Evolutionary conservation across 2,329 filamentous ascomycete species (phyloP).

Genomic region (Exophiala sp.): DNA sequence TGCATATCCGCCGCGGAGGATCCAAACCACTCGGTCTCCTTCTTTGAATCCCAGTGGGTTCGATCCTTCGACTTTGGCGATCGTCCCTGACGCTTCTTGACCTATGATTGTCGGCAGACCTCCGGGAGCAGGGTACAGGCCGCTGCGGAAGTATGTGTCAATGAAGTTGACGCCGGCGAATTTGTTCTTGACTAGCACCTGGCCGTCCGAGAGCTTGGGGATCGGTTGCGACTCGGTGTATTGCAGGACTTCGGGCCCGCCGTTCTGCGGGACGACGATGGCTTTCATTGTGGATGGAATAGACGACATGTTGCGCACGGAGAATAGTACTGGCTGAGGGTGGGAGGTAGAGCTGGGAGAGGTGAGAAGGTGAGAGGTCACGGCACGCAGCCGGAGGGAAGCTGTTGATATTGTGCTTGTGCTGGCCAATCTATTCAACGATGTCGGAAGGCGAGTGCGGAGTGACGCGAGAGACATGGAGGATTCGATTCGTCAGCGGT

Average conservation of each 20-base stretch:
- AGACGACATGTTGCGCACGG: conserved; percentile 21
- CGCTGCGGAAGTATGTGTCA: conserved; percentile 84
- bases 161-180: conserved; percentile 82
- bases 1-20: conserved; percentile 52
- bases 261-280: conserved; percentile 64
- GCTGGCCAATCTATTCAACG: background rate
- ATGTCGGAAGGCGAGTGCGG: background rate
- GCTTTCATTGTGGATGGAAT: conserved; percentile 58
- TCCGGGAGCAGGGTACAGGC: conserved; percentile 63
- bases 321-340: background rate
- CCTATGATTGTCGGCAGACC: conserved; percentile 69
- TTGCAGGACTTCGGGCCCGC: conserved; percentile 65
- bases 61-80: conserved; percentile 56
- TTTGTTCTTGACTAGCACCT: conserved; percentile 75
- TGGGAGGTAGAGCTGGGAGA: conserved; percentile 3
- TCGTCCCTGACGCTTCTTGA: conserved; percentile 67
- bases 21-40: conserved; percentile 67
- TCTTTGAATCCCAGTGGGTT: conserved; percentile 51
- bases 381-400: background rate
- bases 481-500: background rate
- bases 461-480: conserved; percentile 4
- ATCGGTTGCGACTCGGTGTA: conserved; percentile 66
- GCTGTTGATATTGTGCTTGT: background rate
- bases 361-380: background rate
- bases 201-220: conserved; percentile 59